These are phyloP conservation scores for Eucalyptus erythrocorys DNA, from an alignment of 345 rosid genomes.

Conservation along the genomic window DNA sequence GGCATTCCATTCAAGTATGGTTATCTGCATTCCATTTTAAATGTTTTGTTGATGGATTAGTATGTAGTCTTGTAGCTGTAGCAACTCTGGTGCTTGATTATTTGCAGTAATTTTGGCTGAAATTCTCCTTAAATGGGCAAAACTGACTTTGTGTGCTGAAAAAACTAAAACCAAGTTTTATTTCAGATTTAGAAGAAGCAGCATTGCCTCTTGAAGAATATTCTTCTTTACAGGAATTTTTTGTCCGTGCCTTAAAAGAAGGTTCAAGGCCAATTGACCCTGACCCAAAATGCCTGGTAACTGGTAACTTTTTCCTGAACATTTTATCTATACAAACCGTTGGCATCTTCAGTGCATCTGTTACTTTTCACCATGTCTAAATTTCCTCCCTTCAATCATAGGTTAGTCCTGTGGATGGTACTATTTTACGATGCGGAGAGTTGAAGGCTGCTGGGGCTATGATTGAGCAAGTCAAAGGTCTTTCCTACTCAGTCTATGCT, in stretches of 20 bases:
- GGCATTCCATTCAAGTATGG: conserved; percentile 86
- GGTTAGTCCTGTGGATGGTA: conserved; percentile 97
- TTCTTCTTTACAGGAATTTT: conserved; percentile 73
- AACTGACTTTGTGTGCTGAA: not conserved
- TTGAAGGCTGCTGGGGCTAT: conserved; percentile 65
- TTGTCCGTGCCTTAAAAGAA: conserved; percentile 75
- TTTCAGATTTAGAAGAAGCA: conserved; percentile 79
- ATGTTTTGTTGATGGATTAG: not conserved
- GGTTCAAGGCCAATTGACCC: conserved; percentile 85
- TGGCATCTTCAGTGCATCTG: conserved; percentile 1
- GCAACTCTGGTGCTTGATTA: not conserved
- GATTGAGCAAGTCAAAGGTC: conserved; percentile 98
- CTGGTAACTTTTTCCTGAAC: conserved; percentile 46
- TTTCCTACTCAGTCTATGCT: conserved; percentile 71
- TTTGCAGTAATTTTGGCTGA: not conserved
- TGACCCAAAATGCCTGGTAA: conserved; percentile 91
- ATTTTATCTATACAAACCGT: not conserved
- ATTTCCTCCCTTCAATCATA: conserved; percentile 8
- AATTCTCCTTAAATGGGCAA: not conserved
- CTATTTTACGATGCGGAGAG: conserved; percentile 73
- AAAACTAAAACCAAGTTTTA: not conserved
- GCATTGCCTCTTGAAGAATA: conserved; percentile 81
- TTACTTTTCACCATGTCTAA: not conserved
- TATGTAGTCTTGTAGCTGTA: not conserved
- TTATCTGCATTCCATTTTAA: not conserved